A percentile compares a stretch with the other conserved stretches of the same genome.
Evolutionary conservation across 352 stramenopile species (phyloP).

Genomic region (Detonula confervacea): DNA sequence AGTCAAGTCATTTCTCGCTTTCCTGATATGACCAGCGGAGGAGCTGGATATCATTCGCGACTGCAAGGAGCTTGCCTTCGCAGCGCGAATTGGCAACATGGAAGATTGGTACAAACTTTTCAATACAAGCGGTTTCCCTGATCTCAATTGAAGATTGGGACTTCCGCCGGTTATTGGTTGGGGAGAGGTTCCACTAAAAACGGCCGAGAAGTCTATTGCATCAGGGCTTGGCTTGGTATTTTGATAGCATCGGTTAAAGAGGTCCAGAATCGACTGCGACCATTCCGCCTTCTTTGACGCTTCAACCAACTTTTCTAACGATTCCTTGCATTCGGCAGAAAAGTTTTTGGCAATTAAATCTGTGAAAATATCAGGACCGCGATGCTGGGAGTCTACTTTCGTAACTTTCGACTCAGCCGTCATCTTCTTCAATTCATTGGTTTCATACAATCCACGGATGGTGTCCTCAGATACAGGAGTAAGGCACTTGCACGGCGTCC

Average conservation of each 20-base stretch:
- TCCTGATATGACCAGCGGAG: conserved; percentile 47
- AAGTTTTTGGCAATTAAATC: conserved; percentile 44
- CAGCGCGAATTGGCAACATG: conserved; percentile 61
- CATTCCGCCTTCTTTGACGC: conserved; percentile 52
- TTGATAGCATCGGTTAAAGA: conserved; percentile 52
- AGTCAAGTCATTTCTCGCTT: conserved; percentile 45
- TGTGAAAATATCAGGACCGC: conserved; percentile 32
- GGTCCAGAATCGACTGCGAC: conserved; percentile 42
- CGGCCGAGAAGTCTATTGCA: conserved; percentile 20
- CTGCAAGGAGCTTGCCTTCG: conserved; percentile 62
- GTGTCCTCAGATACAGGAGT: conserved; percentile 52
- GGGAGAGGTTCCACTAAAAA: conserved; percentile 24
- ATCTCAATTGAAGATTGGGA: conserved; percentile 49
- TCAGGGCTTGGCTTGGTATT: not conserved
- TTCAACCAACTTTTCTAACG: conserved; percentile 46
- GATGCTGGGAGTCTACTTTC: not conserved
- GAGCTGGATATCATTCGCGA: conserved; percentile 57
- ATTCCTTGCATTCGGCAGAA: conserved; percentile 37
- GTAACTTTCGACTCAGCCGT: not conserved
- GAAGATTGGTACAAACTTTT: conserved; percentile 31
- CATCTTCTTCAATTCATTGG: conserved; percentile 8
- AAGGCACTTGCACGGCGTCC: conserved; percentile 76
- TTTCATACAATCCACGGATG: conserved; percentile 55
- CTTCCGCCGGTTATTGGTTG: conserved; percentile 4
- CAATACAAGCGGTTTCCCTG: conserved; percentile 51